Conservation (phyloP, 441 rosid species). For the Hypseocharis bilobata region DNA sequence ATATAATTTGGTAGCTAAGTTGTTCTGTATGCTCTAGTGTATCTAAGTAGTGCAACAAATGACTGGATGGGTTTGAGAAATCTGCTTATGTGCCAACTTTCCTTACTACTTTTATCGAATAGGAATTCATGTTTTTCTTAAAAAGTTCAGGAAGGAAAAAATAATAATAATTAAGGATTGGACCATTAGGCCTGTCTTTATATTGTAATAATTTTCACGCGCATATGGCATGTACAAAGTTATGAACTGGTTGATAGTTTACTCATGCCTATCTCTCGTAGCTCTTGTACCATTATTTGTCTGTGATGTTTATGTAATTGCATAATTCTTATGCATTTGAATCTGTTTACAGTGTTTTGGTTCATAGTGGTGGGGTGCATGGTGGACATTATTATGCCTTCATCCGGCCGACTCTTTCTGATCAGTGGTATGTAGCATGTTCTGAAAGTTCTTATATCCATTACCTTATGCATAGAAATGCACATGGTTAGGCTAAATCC, state of each 20-base stretch:
- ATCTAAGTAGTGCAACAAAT: neutral
- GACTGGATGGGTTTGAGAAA: neutral
- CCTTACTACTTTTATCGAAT: neutral
- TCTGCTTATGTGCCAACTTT: neutral
- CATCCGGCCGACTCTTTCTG: conserved; percentile 77
- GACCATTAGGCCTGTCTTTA: neutral
- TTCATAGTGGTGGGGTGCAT: conserved; percentile 75
- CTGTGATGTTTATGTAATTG: neutral
- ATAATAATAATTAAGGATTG: neutral
- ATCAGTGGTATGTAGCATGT: conserved; percentile 58
- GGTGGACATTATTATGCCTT: conserved; percentile 92
- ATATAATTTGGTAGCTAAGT: neutral
- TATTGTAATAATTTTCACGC: neutral
- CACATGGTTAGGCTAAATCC: neutral
- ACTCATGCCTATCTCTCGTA: neutral
- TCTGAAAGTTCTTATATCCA: too few species aligned
- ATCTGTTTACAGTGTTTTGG: conserved; percentile 55
- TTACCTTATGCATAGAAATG: neutral
- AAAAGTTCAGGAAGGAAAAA: neutral
- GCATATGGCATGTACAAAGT: neutral
- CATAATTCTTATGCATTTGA: neutral
- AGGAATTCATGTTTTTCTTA: neutral
- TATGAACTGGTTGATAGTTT: too few species aligned
- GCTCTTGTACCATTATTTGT: neutral
- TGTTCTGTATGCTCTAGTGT: neutral